Conservation (phyloP, 108 stramenopile genomes). For the Cyclotella kingstonii region DNA sequence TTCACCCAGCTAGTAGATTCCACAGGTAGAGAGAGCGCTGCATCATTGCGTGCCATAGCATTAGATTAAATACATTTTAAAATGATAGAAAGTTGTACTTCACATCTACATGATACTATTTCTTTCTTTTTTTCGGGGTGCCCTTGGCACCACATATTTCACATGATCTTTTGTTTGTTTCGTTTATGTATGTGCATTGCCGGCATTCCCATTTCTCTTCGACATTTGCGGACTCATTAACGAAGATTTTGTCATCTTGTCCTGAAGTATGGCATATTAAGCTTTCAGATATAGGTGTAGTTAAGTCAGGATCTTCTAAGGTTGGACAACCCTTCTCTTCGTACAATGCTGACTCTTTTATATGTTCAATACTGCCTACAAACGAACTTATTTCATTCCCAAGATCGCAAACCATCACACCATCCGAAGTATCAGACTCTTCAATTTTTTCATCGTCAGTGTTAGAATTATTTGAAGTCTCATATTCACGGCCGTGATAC, state of each 20-base stretch:
- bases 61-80: not conserved
- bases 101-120: not conserved
- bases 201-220: constrained; percentile 46
- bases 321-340: too few species aligned
- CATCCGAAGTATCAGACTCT: too few species aligned
- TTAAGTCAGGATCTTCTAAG: too few species aligned
- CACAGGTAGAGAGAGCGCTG: constrained; percentile 69
- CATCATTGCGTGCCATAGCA: constrained; percentile 54
- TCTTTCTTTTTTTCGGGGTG: constrained; percentile 5
- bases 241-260: not conserved
- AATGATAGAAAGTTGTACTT: not conserved
- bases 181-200: constrained; percentile 56
- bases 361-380: too few species aligned
- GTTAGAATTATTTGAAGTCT: too few species aligned
- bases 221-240: not conserved
- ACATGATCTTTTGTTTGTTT: constrained; percentile 46
- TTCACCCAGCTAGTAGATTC: constrained; percentile 76
- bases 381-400: too few species aligned
- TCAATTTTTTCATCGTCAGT: too few species aligned
- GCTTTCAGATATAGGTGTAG: too few species aligned
- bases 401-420: too few species aligned
- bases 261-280: too few species aligned
- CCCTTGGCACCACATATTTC: constrained; percentile 29
- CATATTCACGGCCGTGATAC: not conserved
- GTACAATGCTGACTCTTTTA: too few species aligned